These are phyloP conservation scores for Xanthoparmelia taractica DNA, from an alignment of 495 filamentous ascomycete species.

Conservation along the genomic window DNA sequence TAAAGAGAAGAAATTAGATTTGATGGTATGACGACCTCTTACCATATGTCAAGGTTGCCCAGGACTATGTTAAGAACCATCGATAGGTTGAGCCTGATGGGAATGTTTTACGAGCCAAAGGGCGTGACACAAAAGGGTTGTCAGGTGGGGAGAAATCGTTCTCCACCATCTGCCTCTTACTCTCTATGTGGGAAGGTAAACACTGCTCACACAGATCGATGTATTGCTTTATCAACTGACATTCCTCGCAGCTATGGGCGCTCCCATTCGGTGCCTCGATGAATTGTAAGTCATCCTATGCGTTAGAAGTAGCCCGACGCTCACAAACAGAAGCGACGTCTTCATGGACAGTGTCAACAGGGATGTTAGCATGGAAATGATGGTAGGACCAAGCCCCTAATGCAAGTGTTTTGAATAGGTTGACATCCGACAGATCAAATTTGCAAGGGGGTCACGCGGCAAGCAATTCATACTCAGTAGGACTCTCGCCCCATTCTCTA, in stretches of 20 bases:
- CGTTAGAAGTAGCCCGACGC: background rate
- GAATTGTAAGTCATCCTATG: conserved; percentile 60
- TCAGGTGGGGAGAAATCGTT: conserved; percentile 97
- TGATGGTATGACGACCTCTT: conserved; percentile 49
- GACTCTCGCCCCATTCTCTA: background rate
- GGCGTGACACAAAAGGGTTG: conserved; percentile 79
- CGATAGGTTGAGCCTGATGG: conserved; percentile 67
- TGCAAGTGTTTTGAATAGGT: conserved; percentile 15
- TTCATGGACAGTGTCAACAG: conserved; percentile 98
- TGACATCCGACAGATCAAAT: conserved; percentile 54
- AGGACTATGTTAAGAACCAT: conserved; percentile 8
- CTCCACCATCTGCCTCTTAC: conserved; percentile 85
- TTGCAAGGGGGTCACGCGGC: conserved; percentile 75
- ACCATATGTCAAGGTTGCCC: background rate
- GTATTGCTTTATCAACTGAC: background rate
- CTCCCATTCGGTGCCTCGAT: conserved; percentile 87
- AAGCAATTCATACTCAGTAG: conserved; percentile 82
- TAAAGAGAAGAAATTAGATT: conserved; percentile 57
- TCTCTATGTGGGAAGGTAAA: conserved; percentile 63
- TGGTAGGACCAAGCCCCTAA: conserved; percentile 48
- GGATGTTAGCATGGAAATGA: conserved; percentile 88
- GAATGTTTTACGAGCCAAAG: conserved; percentile 53
- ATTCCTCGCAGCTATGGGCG: conserved; percentile 77
- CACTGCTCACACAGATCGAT: background rate
- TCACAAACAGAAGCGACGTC: conserved; percentile 56